These are phyloP conservation scores for Talaromyces ruber DNA, from an alignment of 495 filamentous ascomycete genomes.

Conservation along the genomic window DNA sequence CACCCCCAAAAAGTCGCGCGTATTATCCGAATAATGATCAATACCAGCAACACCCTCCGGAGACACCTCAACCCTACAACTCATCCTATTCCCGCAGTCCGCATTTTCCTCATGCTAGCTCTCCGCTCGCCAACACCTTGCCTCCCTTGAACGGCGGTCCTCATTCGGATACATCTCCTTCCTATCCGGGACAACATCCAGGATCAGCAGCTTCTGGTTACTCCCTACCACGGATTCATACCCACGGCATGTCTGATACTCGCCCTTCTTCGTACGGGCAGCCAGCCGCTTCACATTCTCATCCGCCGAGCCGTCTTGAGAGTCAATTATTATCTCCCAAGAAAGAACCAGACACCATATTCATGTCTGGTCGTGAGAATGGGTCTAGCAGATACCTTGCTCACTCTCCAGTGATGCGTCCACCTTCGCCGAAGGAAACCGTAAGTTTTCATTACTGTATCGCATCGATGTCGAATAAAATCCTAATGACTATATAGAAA, in stretches of 20 bases:
- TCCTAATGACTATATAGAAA: conserved; percentile 33
- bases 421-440: conserved; percentile 32
- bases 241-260: conserved; percentile 26
- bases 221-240: conserved; percentile 34
- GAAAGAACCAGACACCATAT: conserved; percentile 30
- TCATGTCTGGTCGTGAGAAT: conserved; percentile 22
- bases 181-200: conserved; percentile 35
- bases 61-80: conserved; percentile 42
- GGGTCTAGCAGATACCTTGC: conserved; percentile 18
- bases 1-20: conserved; percentile 40
- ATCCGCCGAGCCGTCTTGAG: conserved; percentile 33
- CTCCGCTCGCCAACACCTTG: conserved; percentile 39
- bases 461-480: not conserved
- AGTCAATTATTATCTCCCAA: conserved; percentile 37
- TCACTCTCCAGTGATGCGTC: conserved; percentile 16
- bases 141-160: conserved; percentile 41
- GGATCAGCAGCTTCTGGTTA: conserved; percentile 23
- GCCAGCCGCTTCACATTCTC: conserved; percentile 34
- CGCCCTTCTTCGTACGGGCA: conserved; percentile 31
- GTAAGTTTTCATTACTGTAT: conserved; percentile 18
- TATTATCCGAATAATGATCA: conserved; percentile 51
- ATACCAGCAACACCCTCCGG: conserved; percentile 45
- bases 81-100: conserved; percentile 47
- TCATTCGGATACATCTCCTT: conserved; percentile 32
- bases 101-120: conserved; percentile 42